Conservation (phyloP, 768 basidiomycete genomes). For the Phylloporus sp. region DNA sequence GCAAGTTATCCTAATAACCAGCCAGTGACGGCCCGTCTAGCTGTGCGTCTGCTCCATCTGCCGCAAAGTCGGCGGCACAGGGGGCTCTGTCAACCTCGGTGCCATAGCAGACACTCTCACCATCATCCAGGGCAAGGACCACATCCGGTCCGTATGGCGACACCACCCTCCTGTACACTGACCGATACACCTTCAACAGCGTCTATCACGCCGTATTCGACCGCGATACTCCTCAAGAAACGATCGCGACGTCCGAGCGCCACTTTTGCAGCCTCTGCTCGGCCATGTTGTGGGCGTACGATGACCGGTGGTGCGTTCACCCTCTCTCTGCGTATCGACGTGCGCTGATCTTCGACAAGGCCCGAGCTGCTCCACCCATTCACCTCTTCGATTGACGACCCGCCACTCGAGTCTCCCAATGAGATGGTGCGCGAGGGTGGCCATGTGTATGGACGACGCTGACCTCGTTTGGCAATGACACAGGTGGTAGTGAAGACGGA, state of each 20-base stretch:
- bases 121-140: slow-evolving; percentile 48
- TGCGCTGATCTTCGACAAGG: slow-evolving; percentile 34
- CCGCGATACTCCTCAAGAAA: slow-evolving; percentile 49
- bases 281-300: slow-evolving; percentile 65
- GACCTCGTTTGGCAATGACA: background rate
- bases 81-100: slow-evolving; percentile 66
- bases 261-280: slow-evolving; percentile 64
- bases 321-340: background rate
- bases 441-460: background rate
- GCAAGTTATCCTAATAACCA: too few species aligned
- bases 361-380: slow-evolving; percentile 65
- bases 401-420: slow-evolving; percentile 49
- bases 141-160: slow-evolving; percentile 41
- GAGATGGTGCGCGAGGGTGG: slow-evolving; percentile 39
- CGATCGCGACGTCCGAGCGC: slow-evolving; percentile 50
- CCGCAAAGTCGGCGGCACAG: slow-evolving; percentile 63
- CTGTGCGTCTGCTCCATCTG: slow-evolving; percentile 68
- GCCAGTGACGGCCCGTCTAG: slow-evolving; percentile 27
- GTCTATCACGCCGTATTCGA: slow-evolving; percentile 61
- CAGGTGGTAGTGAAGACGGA: slow-evolving; percentile 44
- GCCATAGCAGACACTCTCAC: slow-evolving; percentile 49
- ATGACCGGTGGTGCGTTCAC: slow-evolving; percentile 44
- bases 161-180: background rate
- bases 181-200: slow-evolving; percentile 31
- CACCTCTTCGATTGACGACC: slow-evolving; percentile 62